phyloP scores from a whole-genome alignment of 352 stramenopile species.

The Peronospora tabacina region DNA sequence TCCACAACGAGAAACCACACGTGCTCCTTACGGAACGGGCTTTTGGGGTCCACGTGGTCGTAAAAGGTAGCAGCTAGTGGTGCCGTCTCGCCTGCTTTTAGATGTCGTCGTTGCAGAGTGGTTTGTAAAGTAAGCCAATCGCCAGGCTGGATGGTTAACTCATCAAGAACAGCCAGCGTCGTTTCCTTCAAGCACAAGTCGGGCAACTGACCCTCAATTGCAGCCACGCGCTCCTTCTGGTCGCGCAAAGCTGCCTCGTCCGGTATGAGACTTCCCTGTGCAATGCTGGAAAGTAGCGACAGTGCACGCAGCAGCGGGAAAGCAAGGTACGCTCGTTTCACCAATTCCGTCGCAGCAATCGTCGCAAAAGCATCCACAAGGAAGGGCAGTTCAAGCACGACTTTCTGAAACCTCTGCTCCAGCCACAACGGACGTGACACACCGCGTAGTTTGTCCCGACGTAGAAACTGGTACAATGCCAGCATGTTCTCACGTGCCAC shows the following conservation, averaged over 20 bases:
- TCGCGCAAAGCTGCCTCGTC: constrained; percentile 54
- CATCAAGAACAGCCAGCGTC: constrained; percentile 52
- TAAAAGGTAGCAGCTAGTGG: constrained; percentile 57
- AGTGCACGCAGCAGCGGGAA: constrained; percentile 50
- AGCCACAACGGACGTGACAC: constrained; percentile 68
- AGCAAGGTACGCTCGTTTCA: constrained; percentile 56
- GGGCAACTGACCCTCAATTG: constrained; percentile 28
- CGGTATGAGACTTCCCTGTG: constrained; percentile 58
- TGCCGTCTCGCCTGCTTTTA: constrained; percentile 35
- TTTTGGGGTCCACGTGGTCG: constrained; percentile 58
- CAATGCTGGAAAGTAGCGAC: constrained; percentile 58
- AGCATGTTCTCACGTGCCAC: constrained; percentile 78
- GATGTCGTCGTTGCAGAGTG: constrained; percentile 41
- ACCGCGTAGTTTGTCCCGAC: constrained; percentile 55
- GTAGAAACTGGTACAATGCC: constrained; percentile 70
- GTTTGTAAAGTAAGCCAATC: constrained; percentile 76
- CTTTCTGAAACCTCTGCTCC: constrained; percentile 51
- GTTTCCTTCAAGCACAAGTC: constrained; percentile 28
- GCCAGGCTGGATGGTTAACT: constrained; percentile 57
- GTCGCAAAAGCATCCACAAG: constrained; percentile 67
- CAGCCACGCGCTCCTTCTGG: constrained; percentile 38
- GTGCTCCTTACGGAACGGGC: constrained; percentile 65
- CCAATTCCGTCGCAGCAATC: constrained; percentile 51
- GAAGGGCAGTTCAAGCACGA: constrained; percentile 70
- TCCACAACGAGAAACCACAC: constrained; percentile 68